phyloP scores from a whole-genome alignment of 192 early-diverging fungal genomes.

The Dissophora globulifera region DNA sequence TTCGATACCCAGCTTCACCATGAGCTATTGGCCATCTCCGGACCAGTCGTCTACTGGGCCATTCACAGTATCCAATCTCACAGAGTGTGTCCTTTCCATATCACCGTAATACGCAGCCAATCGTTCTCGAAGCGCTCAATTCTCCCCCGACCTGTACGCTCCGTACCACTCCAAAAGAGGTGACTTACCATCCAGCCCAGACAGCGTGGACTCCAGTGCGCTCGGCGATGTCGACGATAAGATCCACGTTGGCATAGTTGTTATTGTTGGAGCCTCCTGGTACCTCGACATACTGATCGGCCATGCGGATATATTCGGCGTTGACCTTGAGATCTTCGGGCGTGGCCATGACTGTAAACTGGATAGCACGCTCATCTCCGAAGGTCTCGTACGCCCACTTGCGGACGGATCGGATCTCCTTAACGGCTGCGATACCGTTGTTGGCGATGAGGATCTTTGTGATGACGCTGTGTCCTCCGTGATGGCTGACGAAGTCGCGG shows the following conservation, averaged over 20 bases:
- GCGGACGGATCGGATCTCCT: conserved; percentile 97
- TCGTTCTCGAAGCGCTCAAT: no score
- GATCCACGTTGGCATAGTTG: conserved; percentile 98
- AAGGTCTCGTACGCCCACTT: conserved; percentile 99
- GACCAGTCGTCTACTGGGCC: no score
- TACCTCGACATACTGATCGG: conserved; percentile 98
- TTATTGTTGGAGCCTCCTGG: conserved; percentile 98
- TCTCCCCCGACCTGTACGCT: no score
- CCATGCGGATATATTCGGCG: conserved; percentile 99
- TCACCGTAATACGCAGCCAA: no score
- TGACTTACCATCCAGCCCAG: conserved; percentile 92
- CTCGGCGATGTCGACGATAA: conserved; percentile 98
- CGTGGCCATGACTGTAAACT: conserved; percentile 98
- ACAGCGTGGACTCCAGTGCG: conserved; percentile 94
- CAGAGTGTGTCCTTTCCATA: no score
- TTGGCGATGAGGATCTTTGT: conserved; percentile 97
- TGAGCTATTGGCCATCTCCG: no score
- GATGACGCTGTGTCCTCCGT: conserved; percentile 89
- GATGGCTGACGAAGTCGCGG: conserved; percentile 79
- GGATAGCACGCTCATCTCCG: conserved; percentile 94
- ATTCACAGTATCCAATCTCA: neutral
- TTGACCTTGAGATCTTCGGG: conserved; percentile 97
- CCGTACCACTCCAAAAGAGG: neutral
- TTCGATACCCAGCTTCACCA: neutral
- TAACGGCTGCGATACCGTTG: conserved; percentile 99